Base-by-base conservation (phyloP, 2,329 filamentous ascomycete genomes). In the Aspergillus hiratsukae region DNA sequence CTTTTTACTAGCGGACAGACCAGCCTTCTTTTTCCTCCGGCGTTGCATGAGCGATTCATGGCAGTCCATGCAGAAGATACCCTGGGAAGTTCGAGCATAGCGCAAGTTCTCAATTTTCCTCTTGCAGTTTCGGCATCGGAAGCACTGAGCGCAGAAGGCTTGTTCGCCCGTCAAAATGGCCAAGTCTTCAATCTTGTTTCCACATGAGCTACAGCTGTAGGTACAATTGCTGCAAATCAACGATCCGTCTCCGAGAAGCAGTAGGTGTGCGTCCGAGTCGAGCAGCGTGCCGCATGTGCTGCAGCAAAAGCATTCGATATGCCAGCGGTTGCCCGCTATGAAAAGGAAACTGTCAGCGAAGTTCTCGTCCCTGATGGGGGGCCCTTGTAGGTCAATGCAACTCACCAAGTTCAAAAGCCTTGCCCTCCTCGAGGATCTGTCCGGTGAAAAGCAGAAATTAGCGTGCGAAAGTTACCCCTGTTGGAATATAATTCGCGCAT, bases 151-250 rank as follows among this genome's bases (percentile, higher is more conserved):
- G 76, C 94, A 99, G 73, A 97, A 99, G 48, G 94, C 94, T 77
- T 99, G 93, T 69, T 99, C 94, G 62, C 94, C 94, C 0, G 94
- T 99, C 64, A 99, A 81, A 73, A 99, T 99, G 61, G 94, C 94
- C 60, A 97, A 81, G 72, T 99, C 94, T 73, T 99, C 94, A 64
- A 99, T 99, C 80, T 99, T 99, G 80, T 96, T 93, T 57, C 87
- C 87, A 76, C 94, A 99, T 53, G 92, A 92, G 75, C 87, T 96
- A 80, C 94, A 99, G 81, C 92, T 97, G 75, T 99, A 99, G 53
- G 94, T 97, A 79, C 94, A 99, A 76, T 97, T 96, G 79, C 96
- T 97, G 82, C 94, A 99, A 66, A 99, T 97, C 64, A 99, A 85
- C 19, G 93, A 97, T 63, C 94, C 94, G 78, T 99, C 94, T 72